These are phyloP conservation scores for Kalanchoe fedtschenkoi DNA, from an alignment of 164 flowering plant genomes.

Conservation along the genomic window DNA sequence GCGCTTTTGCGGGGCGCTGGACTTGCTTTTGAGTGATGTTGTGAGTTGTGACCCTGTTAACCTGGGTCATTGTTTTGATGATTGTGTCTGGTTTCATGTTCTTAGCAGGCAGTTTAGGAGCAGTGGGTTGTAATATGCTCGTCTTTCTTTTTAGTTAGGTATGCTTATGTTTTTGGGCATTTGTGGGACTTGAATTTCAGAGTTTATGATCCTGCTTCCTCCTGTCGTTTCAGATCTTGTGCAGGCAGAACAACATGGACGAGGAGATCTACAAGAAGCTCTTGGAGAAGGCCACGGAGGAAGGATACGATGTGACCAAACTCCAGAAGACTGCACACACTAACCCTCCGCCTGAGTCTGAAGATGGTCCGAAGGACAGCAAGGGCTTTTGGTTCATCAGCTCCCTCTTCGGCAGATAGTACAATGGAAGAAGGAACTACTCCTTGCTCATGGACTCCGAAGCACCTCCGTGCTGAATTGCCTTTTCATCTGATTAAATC, in stretches of 20 bases:
- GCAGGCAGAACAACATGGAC: constrained; percentile 60
- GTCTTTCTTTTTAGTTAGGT: background rate
- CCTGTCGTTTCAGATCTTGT: constrained; percentile 38
- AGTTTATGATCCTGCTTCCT: background rate
- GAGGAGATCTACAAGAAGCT: constrained; percentile 66
- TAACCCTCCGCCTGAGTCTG: constrained; percentile 63
- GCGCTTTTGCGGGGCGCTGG: too few relatives aligned
- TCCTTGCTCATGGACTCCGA: background rate
- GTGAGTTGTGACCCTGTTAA: background rate
- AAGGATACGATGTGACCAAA: constrained; percentile 80
- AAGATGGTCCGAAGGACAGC: constrained; percentile 46
- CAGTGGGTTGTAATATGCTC: background rate
- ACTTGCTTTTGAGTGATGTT: too few relatives aligned
- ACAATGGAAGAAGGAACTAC: background rate
- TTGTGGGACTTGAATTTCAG: background rate
- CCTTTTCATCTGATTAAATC: too few relatives aligned
- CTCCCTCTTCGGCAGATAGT: constrained; percentile 61
- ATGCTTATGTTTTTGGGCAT: background rate
- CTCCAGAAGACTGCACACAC: constrained; percentile 77
- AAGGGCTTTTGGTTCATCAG: constrained; percentile 94
- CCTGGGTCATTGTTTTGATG: background rate
- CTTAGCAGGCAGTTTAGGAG: too few relatives aligned
- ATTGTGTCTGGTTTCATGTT: background rate
- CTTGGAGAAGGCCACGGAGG: constrained; percentile 54
- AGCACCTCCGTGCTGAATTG: too few relatives aligned